Evolutionary conservation across 1,139 yeast species (phyloP).

Genomic region (Pneumocystis jirovecii): DNA sequence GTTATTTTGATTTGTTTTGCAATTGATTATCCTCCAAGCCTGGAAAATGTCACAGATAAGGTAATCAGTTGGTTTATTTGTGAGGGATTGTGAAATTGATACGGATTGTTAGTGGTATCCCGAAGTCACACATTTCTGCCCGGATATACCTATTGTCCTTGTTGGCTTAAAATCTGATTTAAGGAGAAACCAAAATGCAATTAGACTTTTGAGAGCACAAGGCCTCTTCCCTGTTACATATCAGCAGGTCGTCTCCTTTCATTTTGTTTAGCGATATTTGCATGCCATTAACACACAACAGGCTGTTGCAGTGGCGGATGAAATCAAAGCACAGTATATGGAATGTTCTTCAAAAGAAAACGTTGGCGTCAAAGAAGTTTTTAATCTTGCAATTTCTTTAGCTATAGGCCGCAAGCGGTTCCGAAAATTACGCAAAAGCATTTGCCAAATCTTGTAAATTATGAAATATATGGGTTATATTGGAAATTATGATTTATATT

Average conservation of each 20-base stretch:
- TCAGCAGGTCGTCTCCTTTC: slow-evolving; percentile 19
- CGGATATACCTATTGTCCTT: slow-evolving; percentile 56
- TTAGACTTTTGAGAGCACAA: slow-evolving; percentile 17
- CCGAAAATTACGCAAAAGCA: slow-evolving; percentile 1
- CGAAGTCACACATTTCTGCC: slow-evolving; percentile 71
- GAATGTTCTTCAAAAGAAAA: slow-evolving; percentile 66
- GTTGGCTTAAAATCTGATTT: slow-evolving; percentile 73
- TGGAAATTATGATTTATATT: neutral
- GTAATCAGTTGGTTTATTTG: neutral
- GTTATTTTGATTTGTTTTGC: slow-evolving; percentile 62
- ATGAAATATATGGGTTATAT: neutral
- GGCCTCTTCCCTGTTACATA: slow-evolving; percentile 36
- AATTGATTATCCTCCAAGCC: slow-evolving; percentile 45
- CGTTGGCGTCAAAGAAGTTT: slow-evolving; percentile 52
- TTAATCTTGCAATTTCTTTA: slow-evolving; percentile 27
- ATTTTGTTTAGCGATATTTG: slow-evolving; percentile 15
- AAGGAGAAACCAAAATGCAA: slow-evolving; percentile 25
- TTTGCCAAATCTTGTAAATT: slow-evolving; percentile 4
- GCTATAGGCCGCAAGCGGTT: slow-evolving; percentile 9
- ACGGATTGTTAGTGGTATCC: slow-evolving; percentile 48
- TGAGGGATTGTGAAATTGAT: neutral
- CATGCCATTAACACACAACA: slow-evolving; percentile 9
- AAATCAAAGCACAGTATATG: slow-evolving; percentile 60
- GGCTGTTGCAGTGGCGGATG: slow-evolving; percentile 36
- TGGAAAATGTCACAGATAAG: slow-evolving; percentile 58